Conservation (phyloP, 2,329 filamentous ascomycete genomes). For the Lasiodiplodia sp. region DNA sequence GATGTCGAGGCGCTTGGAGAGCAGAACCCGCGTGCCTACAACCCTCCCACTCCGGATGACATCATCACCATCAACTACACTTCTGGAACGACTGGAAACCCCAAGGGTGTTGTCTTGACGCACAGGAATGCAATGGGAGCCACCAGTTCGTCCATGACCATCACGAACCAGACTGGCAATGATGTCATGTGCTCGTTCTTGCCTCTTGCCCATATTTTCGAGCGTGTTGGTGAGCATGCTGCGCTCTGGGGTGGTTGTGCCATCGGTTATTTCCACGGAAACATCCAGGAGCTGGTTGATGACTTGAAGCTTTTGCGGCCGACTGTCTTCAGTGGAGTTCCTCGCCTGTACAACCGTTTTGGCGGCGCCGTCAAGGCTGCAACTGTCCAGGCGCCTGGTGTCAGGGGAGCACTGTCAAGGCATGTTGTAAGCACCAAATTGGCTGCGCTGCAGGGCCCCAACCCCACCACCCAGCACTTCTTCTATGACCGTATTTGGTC, state of each 20-base stretch:
- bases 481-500: constrained; percentile 90
- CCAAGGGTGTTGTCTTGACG: constrained; percentile 83
- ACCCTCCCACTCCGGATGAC: constrained; percentile 76
- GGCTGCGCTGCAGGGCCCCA: constrained; percentile 75
- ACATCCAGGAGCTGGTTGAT: constrained; percentile 84
- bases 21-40: constrained; percentile 72
- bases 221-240: constrained; percentile 80
- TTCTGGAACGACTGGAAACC: constrained; percentile 81
- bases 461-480: constrained; percentile 80
- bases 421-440: constrained; percentile 82
- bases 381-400: constrained; percentile 78
- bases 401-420: constrained; percentile 82
- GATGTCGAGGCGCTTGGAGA: constrained; percentile 84
- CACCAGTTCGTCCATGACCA: constrained; percentile 66
- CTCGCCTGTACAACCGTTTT: constrained; percentile 90
- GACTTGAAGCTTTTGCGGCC: constrained; percentile 89
- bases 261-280: constrained; percentile 94
- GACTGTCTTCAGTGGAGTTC: constrained; percentile 85
- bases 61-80: constrained; percentile 91
- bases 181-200: constrained; percentile 85
- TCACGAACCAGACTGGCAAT: constrained; percentile 59
- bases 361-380: constrained; percentile 80
- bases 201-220: constrained; percentile 92
- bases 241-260: constrained; percentile 74
- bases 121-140: constrained; percentile 83